Evolutionary conservation across 2,329 filamentous ascomycete genomes (phyloP).

Genomic region (Pestalotiopsis sp.): DNA sequence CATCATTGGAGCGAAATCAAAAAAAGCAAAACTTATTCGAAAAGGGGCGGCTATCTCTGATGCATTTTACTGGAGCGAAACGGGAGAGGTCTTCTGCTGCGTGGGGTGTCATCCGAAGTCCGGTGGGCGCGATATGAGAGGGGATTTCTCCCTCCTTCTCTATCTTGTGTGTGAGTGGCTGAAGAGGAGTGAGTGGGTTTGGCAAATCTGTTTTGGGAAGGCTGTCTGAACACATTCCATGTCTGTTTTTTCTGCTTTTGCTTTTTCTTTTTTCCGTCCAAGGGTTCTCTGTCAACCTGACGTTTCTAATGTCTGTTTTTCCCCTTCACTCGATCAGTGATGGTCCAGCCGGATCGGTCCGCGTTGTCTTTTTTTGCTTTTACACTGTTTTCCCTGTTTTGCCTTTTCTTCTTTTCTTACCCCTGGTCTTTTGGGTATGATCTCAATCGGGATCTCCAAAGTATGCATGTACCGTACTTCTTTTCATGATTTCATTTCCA

Average conservation of each 20-base stretch:
- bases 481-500: background rate
- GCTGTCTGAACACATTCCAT: conserved; percentile 18
- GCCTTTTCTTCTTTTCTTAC: background rate
- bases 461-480: background rate
- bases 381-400: background rate
- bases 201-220: conserved; percentile 2
- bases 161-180: background rate
- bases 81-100: background rate
- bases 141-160: background rate
- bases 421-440: background rate
- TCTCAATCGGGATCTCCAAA: background rate
- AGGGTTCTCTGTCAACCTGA: conserved; percentile 13
- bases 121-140: background rate
- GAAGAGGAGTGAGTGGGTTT: background rate
- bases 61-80: conserved; percentile 2
- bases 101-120: background rate
- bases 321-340: background rate
- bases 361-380: conserved; percentile 3
- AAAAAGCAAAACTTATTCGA: background rate
- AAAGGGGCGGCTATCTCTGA: background rate
- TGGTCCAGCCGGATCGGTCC: conserved; percentile 4
- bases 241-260: conserved; percentile 18
- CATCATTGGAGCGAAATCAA: background rate
- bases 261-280: conserved; percentile 16
- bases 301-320: conserved; percentile 6